Conservation (phyloP, 1,139 yeast species). For the Suhomyces maxii region DNA sequence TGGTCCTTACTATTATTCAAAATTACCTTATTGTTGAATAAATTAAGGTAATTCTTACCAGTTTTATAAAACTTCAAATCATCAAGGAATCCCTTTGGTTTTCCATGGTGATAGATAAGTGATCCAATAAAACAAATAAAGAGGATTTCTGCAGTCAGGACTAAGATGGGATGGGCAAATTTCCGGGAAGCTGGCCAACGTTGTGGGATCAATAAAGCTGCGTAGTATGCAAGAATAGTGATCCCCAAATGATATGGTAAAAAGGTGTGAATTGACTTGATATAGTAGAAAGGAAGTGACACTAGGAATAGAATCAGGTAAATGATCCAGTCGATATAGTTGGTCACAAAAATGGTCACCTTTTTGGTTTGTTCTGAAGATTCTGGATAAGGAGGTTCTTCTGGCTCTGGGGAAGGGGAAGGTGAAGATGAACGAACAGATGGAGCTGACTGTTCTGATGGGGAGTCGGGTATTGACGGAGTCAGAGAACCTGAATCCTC, state of each 20-base stretch:
- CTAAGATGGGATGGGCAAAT: slow-evolving; percentile 69
- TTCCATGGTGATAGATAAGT: slow-evolving; percentile 47
- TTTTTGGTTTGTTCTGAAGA: slow-evolving; percentile 14
- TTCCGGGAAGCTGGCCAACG: slow-evolving; percentile 48
- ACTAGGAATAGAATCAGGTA: slow-evolving; percentile 47
- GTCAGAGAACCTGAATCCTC: background rate
- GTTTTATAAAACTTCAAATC: slow-evolving; percentile 62
- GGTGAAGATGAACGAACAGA: background rate
- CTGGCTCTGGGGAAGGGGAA: background rate
- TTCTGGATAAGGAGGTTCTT: background rate
- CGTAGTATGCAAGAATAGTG: slow-evolving; percentile 55
- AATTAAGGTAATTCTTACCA: slow-evolving; percentile 61
- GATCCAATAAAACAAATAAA: slow-evolving; percentile 63
- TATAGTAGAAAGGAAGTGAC: slow-evolving; percentile 57
- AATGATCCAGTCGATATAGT: slow-evolving; percentile 57
- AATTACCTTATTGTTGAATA: slow-evolving; percentile 47
- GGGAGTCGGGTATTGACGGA: background rate
- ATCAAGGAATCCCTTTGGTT: slow-evolving; percentile 46
- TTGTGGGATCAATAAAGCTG: slow-evolving; percentile 51
- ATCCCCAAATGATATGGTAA: slow-evolving; percentile 64
- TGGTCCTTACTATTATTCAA: slow-evolving; percentile 29
- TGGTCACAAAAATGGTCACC: slow-evolving; percentile 41
- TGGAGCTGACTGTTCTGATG: background rate
- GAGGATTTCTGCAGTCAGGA: slow-evolving; percentile 63
- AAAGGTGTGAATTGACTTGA: slow-evolving; percentile 47